Base-by-base conservation (phyloP, 2,329 filamentous ascomycete species). In the Helicocarpus griseus region DNA sequence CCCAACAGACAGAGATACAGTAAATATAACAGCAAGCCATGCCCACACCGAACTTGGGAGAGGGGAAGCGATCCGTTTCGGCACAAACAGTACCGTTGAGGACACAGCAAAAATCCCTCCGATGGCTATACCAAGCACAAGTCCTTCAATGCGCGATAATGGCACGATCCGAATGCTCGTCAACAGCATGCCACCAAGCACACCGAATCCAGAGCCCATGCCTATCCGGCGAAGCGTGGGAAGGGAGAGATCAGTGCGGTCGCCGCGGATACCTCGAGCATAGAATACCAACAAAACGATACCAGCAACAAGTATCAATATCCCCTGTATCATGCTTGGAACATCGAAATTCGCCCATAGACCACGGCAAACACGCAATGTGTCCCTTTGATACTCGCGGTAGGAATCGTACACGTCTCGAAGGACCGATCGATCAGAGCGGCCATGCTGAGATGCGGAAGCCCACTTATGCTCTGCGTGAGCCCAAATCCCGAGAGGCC, bases 261-360 rank as follows among this genome's bases (percentile, higher is more conserved):
- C 76, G 24, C 72, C 74, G 26, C 68, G 69, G 36, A 82, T 64
- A 6, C 77, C 73, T 52, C 80, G 74, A 7, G 87, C 82, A 67
- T 94, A 96, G 46, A 91, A 71, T 0, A 86, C 72, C 48, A 97
- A 73, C 4, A 86, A 69, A 2, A 83, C 58, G 21, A 96, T 77
- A 2, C 86, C 83, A 22, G 80, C 70, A 2, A 80, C 76, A 55
- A 94, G 79, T 49, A 95, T 79, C 0, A 69, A 65, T 35, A 97
- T 82, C 44, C 93, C 93, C 56, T 86, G 76, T 13, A 85, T 63
- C 89, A 98, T 98, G 65, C 85, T 87, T 2, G 81, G 77, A 19
- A 95, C 76, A 65, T 98, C 89, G 60, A 98, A 98, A 33, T 87
- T 82, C 21, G 93, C 89, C 93, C 93, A 98, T 14, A 97, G 73